A percentile compares a stretch with the other conserved stretches of the same genome.
Evolutionary conservation across 352 stramenopile species (phyloP).

Genomic region (Pythium apleroticum): DNA sequence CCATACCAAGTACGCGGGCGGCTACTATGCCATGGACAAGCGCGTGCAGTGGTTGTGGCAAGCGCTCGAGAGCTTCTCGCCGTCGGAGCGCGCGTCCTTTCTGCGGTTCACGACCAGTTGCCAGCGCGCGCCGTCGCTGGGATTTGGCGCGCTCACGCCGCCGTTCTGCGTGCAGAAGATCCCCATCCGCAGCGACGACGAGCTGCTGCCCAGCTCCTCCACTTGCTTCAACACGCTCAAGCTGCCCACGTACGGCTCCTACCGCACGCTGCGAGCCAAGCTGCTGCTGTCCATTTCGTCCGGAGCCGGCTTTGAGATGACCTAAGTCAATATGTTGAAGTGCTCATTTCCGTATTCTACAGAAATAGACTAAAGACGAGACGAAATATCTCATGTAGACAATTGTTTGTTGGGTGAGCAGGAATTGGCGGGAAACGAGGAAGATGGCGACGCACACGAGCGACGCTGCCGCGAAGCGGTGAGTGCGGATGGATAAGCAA

Average conservation of each 20-base stretch:
- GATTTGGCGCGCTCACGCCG: conserved; percentile 92
- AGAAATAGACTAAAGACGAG: background rate
- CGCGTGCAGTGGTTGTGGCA: conserved; percentile 72
- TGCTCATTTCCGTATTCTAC: conserved; percentile 4
- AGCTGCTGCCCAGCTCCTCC: conserved; percentile 90
- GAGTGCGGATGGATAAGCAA: no score
- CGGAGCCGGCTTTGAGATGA: conserved; percentile 96
- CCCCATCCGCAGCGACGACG: conserved; percentile 62
- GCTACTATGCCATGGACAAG: conserved; percentile 91
- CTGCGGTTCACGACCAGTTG: conserved; percentile 96
- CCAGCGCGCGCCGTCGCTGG: conserved; percentile 93
- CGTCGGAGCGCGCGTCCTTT: conserved; percentile 87
- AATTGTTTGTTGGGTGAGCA: background rate
- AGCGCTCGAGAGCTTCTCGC: conserved; percentile 67
- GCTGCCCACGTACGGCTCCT: conserved; percentile 94
- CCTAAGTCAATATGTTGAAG: conserved; percentile 41
- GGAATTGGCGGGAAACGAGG: background rate
- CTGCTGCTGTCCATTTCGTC: conserved; percentile 93
- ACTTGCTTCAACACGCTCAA: conserved; percentile 99
- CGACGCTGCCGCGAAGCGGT: conserved; percentile 21
- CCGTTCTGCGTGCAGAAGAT: conserved; percentile 92
- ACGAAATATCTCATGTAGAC: background rate
- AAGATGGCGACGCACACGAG: background rate
- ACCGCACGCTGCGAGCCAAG: conserved; percentile 93
- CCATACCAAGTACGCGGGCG: conserved; percentile 90